These are phyloP conservation scores for Bolboschoenus planiculmis DNA, from an alignment of 176 grass and related monocot species.

Conservation along the genomic window DNA sequence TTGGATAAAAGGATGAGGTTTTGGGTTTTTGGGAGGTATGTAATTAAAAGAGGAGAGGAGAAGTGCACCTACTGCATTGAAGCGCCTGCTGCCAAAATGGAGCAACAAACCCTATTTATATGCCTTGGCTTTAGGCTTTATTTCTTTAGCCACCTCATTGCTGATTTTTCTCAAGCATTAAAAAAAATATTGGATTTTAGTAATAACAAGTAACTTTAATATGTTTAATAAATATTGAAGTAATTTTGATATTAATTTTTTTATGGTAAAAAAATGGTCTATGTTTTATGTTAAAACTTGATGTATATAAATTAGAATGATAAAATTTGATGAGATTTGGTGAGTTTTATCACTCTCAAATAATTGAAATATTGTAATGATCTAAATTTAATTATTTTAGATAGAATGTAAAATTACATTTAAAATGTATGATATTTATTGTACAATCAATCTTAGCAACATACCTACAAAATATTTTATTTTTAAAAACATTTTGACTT, in stretches of 20 bases:
- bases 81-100: background rate
- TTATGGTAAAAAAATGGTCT: background rate
- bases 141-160: background rate
- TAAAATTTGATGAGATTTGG: background rate
- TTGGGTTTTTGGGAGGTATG: background rate
- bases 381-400: background rate
- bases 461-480: background rate
- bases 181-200: background rate
- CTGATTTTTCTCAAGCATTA: background rate
- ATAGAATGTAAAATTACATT: background rate
- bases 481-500: background rate
- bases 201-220: background rate
- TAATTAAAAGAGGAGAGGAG: background rate
- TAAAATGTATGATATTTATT: background rate
- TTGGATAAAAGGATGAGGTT: background rate
- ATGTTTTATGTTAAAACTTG: background rate
- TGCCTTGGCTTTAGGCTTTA: background rate
- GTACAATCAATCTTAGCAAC: background rate
- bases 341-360: background rate
- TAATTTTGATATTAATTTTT: background rate
- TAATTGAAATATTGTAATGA: background rate
- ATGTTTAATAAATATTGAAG: background rate
- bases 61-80: slow-evolving; percentile 1
- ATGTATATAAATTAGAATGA: background rate
- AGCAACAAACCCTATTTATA: background rate